These are phyloP conservation scores for Euphorbia schlechtendalii DNA, from an alignment of 441 rosid species.

Conservation along the genomic window DNA sequence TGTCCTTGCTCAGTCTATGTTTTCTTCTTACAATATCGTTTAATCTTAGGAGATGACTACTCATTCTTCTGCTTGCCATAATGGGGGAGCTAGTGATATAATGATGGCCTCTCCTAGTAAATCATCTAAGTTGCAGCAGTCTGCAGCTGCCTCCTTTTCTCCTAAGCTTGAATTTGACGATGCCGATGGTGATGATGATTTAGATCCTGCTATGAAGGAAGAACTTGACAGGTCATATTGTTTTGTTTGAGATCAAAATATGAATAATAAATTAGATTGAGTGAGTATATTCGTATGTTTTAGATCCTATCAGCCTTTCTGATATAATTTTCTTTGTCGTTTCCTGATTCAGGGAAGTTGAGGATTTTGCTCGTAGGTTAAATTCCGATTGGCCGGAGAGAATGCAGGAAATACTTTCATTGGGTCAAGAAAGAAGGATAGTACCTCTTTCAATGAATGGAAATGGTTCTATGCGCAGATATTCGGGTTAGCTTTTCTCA, in stretches of 20 bases:
- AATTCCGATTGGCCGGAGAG: constrained; percentile 70
- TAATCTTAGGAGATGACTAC: constrained; percentile 41
- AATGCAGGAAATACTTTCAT: constrained; percentile 51
- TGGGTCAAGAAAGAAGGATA: constrained; percentile 40
- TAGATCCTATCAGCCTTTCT: too few species aligned
- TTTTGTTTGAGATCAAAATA: neutral
- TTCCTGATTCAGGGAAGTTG: constrained; percentile 43
- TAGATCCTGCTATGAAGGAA: constrained; percentile 85
- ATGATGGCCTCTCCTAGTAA: constrained; percentile 30
- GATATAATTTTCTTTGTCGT: too few species aligned
- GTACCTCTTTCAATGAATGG: constrained; percentile 33
- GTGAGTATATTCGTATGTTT: too few species aligned
- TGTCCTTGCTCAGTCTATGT: neutral
- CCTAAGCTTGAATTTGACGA: constrained; percentile 59
- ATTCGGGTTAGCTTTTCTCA: constrained; percentile 26
- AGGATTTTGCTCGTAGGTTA: constrained; percentile 60
- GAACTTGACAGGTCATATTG: constrained; percentile 63
- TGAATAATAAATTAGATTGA: neutral
- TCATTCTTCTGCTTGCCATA: constrained; percentile 31
- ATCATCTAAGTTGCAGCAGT: constrained; percentile 40
- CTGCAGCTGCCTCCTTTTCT: constrained; percentile 39
- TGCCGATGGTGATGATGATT: constrained; percentile 71
- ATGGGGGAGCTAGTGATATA: constrained; percentile 31
- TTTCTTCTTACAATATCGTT: neutral
- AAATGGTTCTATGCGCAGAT: constrained; percentile 33